Evolutionary conservation across 805 yeast genomes (phyloP).

Genomic region (Saturnispora bothae): DNA sequence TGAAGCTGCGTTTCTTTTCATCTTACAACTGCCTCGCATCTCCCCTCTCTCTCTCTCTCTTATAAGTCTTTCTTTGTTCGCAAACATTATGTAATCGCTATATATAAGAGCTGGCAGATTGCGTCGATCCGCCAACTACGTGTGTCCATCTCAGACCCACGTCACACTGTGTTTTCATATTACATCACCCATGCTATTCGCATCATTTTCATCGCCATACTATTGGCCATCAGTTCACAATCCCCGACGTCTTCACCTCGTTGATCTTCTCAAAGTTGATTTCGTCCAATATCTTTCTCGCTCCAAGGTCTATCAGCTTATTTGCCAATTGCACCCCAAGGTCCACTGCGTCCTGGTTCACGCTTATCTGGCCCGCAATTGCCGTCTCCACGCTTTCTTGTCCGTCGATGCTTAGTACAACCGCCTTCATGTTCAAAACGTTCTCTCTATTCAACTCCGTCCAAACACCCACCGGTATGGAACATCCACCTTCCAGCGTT

Average conservation of each 20-base stretch:
- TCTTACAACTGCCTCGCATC: no score
- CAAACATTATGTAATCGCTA: no score
- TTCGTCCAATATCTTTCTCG: slow-evolving; percentile 67
- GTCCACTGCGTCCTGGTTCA: slow-evolving; percentile 49
- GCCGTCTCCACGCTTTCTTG: slow-evolving; percentile 51
- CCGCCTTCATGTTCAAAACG: slow-evolving; percentile 51
- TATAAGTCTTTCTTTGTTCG: no score
- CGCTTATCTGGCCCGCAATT: slow-evolving; percentile 27
- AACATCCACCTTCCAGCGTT: slow-evolving; percentile 92
- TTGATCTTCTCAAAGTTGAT: slow-evolving; percentile 63
- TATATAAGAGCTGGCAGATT: no score
- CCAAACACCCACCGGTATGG: slow-evolving; percentile 95
- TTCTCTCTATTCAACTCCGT: slow-evolving; percentile 29
- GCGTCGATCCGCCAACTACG: no score
- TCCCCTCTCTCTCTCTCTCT: no score
- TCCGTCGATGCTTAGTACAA: slow-evolving; percentile 84
- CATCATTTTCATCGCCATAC: no score
- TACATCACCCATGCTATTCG: no score
- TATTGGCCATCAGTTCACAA: no score
- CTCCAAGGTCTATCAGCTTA: slow-evolving; percentile 62
- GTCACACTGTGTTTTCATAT: no score
- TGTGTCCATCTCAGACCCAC: no score
- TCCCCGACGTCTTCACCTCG: slow-evolving; percentile 28
- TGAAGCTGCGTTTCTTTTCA: no score
- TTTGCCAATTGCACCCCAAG: slow-evolving; percentile 66